Base-by-base conservation (phyloP, 345 rosid genomes). In the Streptanthus diversifolius region DNA sequence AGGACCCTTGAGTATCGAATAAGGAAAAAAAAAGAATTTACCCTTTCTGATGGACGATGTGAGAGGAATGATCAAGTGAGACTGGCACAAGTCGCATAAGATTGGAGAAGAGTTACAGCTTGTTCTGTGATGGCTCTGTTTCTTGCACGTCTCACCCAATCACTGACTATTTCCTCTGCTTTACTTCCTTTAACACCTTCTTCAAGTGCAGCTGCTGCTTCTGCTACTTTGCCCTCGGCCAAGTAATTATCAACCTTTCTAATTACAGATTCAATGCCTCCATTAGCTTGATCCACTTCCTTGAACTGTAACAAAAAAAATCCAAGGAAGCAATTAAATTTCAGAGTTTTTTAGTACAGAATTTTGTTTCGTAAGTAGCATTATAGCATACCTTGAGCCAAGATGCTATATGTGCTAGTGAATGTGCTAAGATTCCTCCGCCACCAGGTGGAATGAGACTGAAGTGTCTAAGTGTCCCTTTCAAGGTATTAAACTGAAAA, bases 381-480 rank as follows among this genome's bases (percentile, higher is more conserved):
- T 41, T 41, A 41, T 41, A 41, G 39, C 52, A 44, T 49, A 91
- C 98, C 96, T 95, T 92, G 70, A 95, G 79, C 96, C 87, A 87
- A 30, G 97, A 82, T 60, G 98, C 99, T 68, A 87, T 15, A 22
- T 77, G 84, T 48, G 96, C 97, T 71, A 88, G 54, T 68, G 90
- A 84, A 79, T 92, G 97, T 2, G 99, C 82, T 79, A 88, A 72
- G 75, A 92, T 83, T 74, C 96, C 91, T 29, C 96, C 91, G 0
- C 99, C 98, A 65, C 95, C 97, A 1, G 87, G 85, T 72, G 97
- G 98, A 72, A 92, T 85, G 68, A 95, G 84, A 78, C 90, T 88
- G 84, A 82, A 92, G 80, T 95, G 99, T 75, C 91, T 81, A 12
- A 90, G 82, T 30, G 85, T 82, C 62, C 95, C 92, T 82, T 88